phyloP scores from a whole-genome alignment of 441 rosid genomes.

The Raphanus hybrid region DNA sequence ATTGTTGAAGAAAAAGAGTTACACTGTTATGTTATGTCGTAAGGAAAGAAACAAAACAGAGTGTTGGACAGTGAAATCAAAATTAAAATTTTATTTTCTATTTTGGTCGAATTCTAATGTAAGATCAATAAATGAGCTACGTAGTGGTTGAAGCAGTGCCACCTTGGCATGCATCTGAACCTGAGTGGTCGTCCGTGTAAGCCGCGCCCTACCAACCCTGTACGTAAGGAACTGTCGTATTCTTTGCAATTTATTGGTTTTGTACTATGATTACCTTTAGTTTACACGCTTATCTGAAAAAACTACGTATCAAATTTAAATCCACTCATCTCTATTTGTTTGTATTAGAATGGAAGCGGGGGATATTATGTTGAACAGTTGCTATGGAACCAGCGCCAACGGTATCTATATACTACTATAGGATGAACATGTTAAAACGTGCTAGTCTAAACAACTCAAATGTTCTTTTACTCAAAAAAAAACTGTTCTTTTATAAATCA shows the following conservation, averaged over 20 bases:
- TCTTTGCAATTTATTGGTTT: conserved; percentile 33
- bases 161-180: conserved; percentile 37
- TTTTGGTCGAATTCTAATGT: conserved; percentile 16
- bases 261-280: conserved; percentile 31
- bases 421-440: conserved; percentile 4
- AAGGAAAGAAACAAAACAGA: conserved; percentile 21
- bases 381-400: conserved; percentile 9
- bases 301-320: conserved; percentile 5
- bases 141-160: conserved; percentile 5
- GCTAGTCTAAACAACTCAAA: conserved; percentile 1
- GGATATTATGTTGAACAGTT: not conserved
- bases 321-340: conserved; percentile 8
- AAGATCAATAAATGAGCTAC: conserved; percentile 23
- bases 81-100: not conserved
- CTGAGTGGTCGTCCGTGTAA: conserved; percentile 41
- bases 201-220: conserved; percentile 36
- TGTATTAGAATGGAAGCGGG: not conserved
- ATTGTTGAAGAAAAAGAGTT: conserved; percentile 29
- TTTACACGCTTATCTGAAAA: conserved; percentile 9
- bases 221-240: conserved; percentile 34
- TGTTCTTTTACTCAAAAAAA: not conserved
- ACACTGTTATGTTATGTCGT: conserved; percentile 25
- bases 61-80: conserved; percentile 2
- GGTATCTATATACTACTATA: not conserved
- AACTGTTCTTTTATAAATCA: not conserved